Evolutionary conservation across 495 filamentous ascomycete species (phyloP), one percentile per base, ranked within the genome.

Genomic region (Rostrohypoxylon terebratum): DNA sequence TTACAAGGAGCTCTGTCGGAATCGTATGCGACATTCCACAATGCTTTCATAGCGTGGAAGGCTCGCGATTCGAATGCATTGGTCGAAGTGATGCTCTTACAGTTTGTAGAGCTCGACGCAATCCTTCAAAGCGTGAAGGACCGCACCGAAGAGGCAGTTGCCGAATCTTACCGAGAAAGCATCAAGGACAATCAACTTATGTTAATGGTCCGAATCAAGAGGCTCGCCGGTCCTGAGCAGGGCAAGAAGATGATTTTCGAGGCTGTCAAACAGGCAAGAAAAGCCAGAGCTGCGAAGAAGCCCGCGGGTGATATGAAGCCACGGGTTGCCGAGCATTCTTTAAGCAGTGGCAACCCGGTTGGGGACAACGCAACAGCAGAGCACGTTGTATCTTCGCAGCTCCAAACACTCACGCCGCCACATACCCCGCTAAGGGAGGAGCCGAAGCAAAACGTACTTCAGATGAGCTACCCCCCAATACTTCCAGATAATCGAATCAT

Each of bases 91-190:
- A 98, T 99, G 96, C 85, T 98, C 23, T 90, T 94, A 50, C 94
- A 97, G 77, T 98, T 97, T 78, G 91, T 97, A 33, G 95, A 97
- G 78, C 83, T 99, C 16, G 96, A 99, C 77, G 89, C 94, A 23
- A 99, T 99, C 34, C 97, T 94, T 90, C 94, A 97, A 77, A 94
- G 93, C 8, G 95, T 98, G 76, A 98, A 98, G 73, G 89, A 96
- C 77, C 92, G 95, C 69, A 90, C 87, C 18, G 90, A 92, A 42
- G 92, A 90, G n/a, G 90, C 90, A 21, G 96, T 97, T 25, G 89
- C 94, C 40, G 90, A 90, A 45, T 94, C 97, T 55, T 99, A 98
- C 78, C 89, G 90, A 65, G 90, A 97, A 75, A 97, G 94, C 40
- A 98, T 99, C 64, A 87, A 93, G 10, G 91, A 98, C 70, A 97